Percentiles rank a stretch among this genome's conserved stretches.
Conservation (phyloP, 352 stramenopile genomes). For the Globisporangium polare region DNA sequence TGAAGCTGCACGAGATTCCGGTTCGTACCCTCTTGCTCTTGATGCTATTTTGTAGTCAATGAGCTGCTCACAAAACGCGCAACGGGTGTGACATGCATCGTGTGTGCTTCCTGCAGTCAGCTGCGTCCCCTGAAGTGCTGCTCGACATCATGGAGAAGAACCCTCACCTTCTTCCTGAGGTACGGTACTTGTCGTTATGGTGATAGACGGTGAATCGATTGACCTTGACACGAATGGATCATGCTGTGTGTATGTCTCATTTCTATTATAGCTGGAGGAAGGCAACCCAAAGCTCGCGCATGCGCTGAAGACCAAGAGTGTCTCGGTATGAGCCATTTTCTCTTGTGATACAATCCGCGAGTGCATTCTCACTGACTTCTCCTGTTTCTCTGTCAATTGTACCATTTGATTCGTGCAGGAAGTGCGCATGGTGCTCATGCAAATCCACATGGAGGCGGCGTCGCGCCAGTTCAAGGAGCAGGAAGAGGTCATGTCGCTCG, state of each 20-base stretch:
- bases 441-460: slow-evolving; percentile 82
- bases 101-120: slow-evolving; percentile 20
- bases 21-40: slow-evolving; percentile 22
- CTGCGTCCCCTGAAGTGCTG: slow-evolving; percentile 68
- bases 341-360: background rate
- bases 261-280: slow-evolving; percentile 43
- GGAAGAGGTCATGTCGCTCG: slow-evolving; percentile 60
- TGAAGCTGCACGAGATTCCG: slow-evolving; percentile 79
- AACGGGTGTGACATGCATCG: background rate
- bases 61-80: background rate
- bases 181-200: slow-evolving; percentile 13
- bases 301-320: slow-evolving; percentile 61
- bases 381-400: background rate
- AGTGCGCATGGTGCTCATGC: slow-evolving; percentile 77
- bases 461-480: slow-evolving; percentile 80
- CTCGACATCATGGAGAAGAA: slow-evolving; percentile 86
- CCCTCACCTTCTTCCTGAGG: slow-evolving; percentile 58
- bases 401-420: slow-evolving; percentile 30
- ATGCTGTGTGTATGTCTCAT: background rate
- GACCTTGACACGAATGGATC: background rate
- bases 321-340: slow-evolving; percentile 33
- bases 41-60: background rate
- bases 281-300: slow-evolving; percentile 58
- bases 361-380: background rate
- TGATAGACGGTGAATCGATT: background rate